Conservation (phyloP, 2,329 filamentous ascomycete genomes). For the Curvularia spicifera region DNA sequence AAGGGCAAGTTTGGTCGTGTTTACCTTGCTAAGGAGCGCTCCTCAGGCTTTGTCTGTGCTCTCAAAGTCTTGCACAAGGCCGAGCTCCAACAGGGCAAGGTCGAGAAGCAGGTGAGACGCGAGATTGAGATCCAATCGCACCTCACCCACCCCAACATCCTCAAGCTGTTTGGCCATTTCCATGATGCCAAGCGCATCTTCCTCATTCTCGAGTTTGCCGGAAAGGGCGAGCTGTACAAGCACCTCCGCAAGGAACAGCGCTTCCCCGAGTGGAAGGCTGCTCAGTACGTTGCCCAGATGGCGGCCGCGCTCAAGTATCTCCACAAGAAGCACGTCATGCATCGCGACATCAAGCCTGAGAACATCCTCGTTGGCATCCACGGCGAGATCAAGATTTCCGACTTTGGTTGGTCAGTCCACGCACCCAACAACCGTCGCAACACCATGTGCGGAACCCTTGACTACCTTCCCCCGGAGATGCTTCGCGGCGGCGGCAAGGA, state of each 20-base stretch:
- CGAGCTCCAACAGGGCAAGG: constrained; percentile 78
- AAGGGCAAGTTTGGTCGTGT: constrained; percentile 90
- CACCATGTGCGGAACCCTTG: constrained; percentile 96
- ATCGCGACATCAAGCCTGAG: constrained; percentile 96
- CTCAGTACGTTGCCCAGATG: constrained; percentile 89
- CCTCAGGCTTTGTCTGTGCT: constrained; percentile 81
- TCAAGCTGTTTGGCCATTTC: constrained; percentile 85
- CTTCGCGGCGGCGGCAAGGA: constrained; percentile 79
- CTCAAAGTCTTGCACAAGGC: constrained; percentile 87
- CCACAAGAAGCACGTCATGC: constrained; percentile 96
- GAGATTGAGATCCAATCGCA: constrained; percentile 92
- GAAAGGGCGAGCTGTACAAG: constrained; percentile 87
- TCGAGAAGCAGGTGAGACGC: constrained; percentile 85
- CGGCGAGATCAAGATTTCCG: constrained; percentile 97
- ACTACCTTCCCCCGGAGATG: constrained; percentile 99
- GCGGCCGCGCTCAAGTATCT: constrained; percentile 87
- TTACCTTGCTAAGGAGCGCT: constrained; percentile 81
- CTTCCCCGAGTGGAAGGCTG: constrained; percentile 85
- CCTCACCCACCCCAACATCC: constrained; percentile 82
- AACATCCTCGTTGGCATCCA: constrained; percentile 96
- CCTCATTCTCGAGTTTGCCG: constrained; percentile 84
- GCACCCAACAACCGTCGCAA: constrained; percentile 91
- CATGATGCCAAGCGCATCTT: constrained; percentile 89
- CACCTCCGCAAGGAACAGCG: constrained; percentile 77
- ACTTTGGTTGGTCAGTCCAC: constrained; percentile 98